Conservation (phyloP, 2,329 filamentous ascomycete genomes). For the Fusarium coicis region DNA sequence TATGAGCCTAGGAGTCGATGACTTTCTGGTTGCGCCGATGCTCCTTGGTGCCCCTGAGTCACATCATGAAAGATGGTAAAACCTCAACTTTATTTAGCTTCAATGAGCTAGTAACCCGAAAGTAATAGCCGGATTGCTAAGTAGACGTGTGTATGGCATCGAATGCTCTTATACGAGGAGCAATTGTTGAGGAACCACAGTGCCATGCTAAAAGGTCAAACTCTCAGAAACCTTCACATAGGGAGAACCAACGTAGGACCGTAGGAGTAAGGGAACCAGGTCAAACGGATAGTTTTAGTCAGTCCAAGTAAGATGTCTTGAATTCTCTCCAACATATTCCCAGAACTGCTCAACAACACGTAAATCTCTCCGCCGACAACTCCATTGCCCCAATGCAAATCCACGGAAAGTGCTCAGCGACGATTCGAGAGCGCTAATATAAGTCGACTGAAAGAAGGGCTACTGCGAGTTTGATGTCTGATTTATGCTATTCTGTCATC, state of each 20-base stretch:
- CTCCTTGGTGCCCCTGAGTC: not conserved
- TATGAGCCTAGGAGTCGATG: not conserved
- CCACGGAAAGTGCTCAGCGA: not conserved
- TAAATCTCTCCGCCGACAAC: not conserved
- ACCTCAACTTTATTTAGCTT: not conserved
- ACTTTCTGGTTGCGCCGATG: not conserved
- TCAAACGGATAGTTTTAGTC: fast-evolving
- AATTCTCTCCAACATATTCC: not conserved
- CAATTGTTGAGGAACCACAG: too few relatives aligned
- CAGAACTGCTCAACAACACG: not conserved
- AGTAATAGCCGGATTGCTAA: not conserved
- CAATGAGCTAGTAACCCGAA: too few relatives aligned
- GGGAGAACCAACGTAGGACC: not conserved
- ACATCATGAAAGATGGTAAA: not conserved
- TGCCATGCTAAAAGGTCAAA: not conserved
- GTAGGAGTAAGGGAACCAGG: too few relatives aligned
- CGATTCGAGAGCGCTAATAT: not conserved
- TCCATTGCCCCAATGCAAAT: not conserved
- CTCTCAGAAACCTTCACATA: not conserved
- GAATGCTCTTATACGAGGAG: not conserved
- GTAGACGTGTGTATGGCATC: too few relatives aligned
- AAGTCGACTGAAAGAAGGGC: too few relatives aligned
- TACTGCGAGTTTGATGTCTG: too few relatives aligned
- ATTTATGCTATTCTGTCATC: not conserved
- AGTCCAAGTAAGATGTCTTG: not conserved